phyloP scores from a whole-genome alignment of 768 basidiomycete species.

The Amanita jacksonii region DNA sequence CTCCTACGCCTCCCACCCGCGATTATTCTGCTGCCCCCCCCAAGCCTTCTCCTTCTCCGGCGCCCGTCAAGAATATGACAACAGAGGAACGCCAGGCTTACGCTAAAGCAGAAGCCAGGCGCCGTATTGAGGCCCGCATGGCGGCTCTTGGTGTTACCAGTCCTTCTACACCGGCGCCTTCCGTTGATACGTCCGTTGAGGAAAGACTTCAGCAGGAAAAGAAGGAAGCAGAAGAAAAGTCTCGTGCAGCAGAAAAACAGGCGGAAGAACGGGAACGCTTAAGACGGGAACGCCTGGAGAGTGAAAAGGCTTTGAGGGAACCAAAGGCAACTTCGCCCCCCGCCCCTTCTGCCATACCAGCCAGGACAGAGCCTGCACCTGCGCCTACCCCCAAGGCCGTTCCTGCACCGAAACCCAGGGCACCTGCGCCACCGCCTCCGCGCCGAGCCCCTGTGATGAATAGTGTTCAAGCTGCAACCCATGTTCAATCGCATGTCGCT shows the following conservation, averaged over 20 bases:
- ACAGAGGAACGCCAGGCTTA: slow-evolving; percentile 74
- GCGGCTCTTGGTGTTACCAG: slow-evolving; percentile 69
- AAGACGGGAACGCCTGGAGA: slow-evolving; percentile 65
- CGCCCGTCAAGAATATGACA: slow-evolving; percentile 73
- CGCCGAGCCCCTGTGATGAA: slow-evolving; percentile 30
- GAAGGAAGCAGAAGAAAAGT: slow-evolving; percentile 86
- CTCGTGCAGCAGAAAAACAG: slow-evolving; percentile 65
- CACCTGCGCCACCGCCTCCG: slow-evolving; percentile 31
- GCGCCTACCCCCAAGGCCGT: slow-evolving; percentile 23
- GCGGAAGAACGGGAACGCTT: slow-evolving; percentile 71
- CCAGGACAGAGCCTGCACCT: slow-evolving; percentile 23
- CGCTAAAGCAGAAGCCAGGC: slow-evolving; percentile 70
- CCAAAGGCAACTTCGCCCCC: slow-evolving; percentile 26
- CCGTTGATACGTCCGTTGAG: slow-evolving; percentile 73
- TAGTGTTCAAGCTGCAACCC: slow-evolving; percentile 12
- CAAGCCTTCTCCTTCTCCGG: slow-evolving; percentile 39
- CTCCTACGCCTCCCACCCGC: slow-evolving; percentile 39
- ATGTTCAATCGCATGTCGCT: slow-evolving; percentile 13
- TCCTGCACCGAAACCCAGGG: slow-evolving; percentile 15
- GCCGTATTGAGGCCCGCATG: slow-evolving; percentile 78
- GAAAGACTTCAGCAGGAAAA: slow-evolving; percentile 80
- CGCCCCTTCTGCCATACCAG: slow-evolving; percentile 10
- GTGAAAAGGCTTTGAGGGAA: slow-evolving; percentile 57
- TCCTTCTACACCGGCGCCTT: slow-evolving; percentile 26
- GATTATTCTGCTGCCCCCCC: slow-evolving; percentile 43